These are phyloP conservation scores for Phaffia australis DNA, from an alignment of 768 basidiomycete genomes.

Conservation along the genomic window DNA sequence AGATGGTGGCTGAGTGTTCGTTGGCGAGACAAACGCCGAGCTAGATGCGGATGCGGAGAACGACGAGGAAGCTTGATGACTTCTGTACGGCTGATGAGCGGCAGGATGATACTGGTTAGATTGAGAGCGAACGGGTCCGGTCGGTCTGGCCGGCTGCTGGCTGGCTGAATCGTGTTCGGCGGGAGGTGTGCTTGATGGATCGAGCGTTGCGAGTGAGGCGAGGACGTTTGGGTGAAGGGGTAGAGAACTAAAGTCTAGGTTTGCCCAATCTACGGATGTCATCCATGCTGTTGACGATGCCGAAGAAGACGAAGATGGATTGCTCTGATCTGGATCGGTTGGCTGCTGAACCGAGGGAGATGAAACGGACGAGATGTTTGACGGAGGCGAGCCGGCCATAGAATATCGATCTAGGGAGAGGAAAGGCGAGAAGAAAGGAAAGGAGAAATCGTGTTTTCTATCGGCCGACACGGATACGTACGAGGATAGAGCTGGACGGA, in stretches of 20 bases:
- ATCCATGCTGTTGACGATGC: too few species aligned
- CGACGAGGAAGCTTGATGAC: background rate
- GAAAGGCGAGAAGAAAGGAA: too few species aligned
- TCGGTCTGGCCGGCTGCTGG: too few species aligned
- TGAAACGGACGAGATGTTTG: too few species aligned
- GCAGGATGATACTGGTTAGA: background rate
- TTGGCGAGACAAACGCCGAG: background rate
- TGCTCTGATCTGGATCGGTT: too few species aligned
- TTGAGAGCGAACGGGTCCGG: background rate
- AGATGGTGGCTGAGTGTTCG: background rate
- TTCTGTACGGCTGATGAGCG: background rate
- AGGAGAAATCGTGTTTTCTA: too few species aligned
- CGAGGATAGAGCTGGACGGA: too few species aligned
- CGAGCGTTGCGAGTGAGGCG: conserved; percentile 8
- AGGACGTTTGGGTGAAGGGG: conserved; percentile 15
- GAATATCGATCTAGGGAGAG: too few species aligned
- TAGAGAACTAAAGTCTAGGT: conserved; percentile 10
- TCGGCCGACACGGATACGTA: too few species aligned
- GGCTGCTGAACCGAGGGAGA: too few species aligned
- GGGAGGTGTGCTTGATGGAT: background rate
- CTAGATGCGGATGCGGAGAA: background rate
- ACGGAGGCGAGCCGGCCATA: too few species aligned
- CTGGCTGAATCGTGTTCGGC: background rate
- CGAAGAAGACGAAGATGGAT: too few species aligned
- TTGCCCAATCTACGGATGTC: background rate